Evolutionary conservation across 805 yeast genomes (phyloP).

Genomic region (Kluyveromyces lactis): DNA sequence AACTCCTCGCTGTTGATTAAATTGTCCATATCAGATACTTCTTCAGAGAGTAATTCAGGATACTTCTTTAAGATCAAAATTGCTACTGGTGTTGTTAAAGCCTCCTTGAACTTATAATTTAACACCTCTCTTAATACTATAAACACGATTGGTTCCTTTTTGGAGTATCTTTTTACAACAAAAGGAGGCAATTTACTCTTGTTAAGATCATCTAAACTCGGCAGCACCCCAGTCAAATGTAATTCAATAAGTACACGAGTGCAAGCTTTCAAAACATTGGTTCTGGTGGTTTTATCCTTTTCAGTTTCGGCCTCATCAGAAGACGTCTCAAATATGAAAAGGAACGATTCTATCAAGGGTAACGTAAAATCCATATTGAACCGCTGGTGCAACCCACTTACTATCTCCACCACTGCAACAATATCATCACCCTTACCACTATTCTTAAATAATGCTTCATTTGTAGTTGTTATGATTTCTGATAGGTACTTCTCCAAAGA

Average conservation of each 20-base stretch:
- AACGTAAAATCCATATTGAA: slow-evolving; percentile 50
- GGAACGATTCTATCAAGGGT: slow-evolving; percentile 34
- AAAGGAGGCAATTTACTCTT: slow-evolving; percentile 38
- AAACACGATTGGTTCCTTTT: slow-evolving; percentile 34
- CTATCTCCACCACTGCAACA: slow-evolving; percentile 53
- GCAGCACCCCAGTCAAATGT: slow-evolving; percentile 47
- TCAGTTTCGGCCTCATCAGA: slow-evolving; percentile 17
- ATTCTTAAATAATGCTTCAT: slow-evolving; percentile 49
- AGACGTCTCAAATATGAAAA: slow-evolving; percentile 34
- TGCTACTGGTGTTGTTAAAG: slow-evolving; percentile 32
- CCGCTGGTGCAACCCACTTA: slow-evolving; percentile 71
- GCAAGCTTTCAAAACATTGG: slow-evolving; percentile 38
- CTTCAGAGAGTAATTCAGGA: slow-evolving; percentile 27
- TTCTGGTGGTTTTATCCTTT: slow-evolving; percentile 38
- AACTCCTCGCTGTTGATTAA: slow-evolving; percentile 24
- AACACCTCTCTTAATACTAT: slow-evolving; percentile 39
- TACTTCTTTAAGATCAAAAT: slow-evolving; percentile 44
- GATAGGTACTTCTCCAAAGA: slow-evolving; percentile 67
- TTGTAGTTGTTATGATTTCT: slow-evolving; percentile 55
- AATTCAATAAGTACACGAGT: slow-evolving; percentile 51
- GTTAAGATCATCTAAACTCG: slow-evolving; percentile 34
- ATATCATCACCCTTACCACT: slow-evolving; percentile 50
- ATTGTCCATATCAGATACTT: slow-evolving; percentile 17
- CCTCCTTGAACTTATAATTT: slow-evolving; percentile 32
- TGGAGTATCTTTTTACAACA: slow-evolving; percentile 28